Conservation (phyloP, 2,329 filamentous ascomycete genomes). For the Curvularia verruculosa region DNA sequence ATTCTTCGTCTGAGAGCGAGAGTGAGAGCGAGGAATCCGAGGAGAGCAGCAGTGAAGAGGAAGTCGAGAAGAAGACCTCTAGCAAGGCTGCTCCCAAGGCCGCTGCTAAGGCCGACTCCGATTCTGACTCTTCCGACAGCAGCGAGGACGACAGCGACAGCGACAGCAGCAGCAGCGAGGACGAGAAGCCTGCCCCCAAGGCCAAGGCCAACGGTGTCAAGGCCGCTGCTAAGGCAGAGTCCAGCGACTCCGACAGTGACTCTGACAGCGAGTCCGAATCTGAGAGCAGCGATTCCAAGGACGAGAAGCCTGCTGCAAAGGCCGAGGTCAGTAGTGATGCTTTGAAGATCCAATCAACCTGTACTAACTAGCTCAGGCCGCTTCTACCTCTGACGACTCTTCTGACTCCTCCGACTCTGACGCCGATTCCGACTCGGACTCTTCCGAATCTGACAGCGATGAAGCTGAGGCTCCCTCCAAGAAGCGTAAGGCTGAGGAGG, state of each 20-base stretch:
- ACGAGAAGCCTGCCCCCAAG: slow-evolving; percentile 38
- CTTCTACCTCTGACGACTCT: slow-evolving; percentile 18
- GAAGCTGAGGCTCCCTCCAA: slow-evolving; percentile 57
- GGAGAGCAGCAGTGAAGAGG: slow-evolving; percentile 37
- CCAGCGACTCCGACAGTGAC: slow-evolving; percentile 38
- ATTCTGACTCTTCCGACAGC: slow-evolving; percentile 27
- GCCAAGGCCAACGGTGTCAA: slow-evolving; percentile 43
- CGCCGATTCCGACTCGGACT: slow-evolving; percentile 42
- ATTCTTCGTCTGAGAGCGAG: slow-evolving; percentile 48
- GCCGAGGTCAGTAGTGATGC: slow-evolving; percentile 40
- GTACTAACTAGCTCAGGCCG: slow-evolving; percentile 36
- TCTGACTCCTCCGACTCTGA: slow-evolving; percentile 40
- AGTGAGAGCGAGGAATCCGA: slow-evolving; percentile 44
- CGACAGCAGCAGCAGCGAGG: slow-evolving; percentile 39
- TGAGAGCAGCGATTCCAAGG: slow-evolving; percentile 34
- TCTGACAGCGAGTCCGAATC: slow-evolving; percentile 32
- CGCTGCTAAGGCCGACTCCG: slow-evolving; percentile 48
- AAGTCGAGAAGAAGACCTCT: slow-evolving; percentile 45
- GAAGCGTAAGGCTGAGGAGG: slow-evolving; percentile 70
- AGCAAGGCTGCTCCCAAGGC: slow-evolving; percentile 43
- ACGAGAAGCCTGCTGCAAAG: slow-evolving; percentile 37
- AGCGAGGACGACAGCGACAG: slow-evolving; percentile 36
- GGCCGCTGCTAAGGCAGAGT: slow-evolving; percentile 45
- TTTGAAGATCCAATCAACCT: neutral
- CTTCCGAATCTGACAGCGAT: slow-evolving; percentile 39